Base-by-base conservation (phyloP, 441 rosid genomes). In the Melastoma candidum region DNA sequence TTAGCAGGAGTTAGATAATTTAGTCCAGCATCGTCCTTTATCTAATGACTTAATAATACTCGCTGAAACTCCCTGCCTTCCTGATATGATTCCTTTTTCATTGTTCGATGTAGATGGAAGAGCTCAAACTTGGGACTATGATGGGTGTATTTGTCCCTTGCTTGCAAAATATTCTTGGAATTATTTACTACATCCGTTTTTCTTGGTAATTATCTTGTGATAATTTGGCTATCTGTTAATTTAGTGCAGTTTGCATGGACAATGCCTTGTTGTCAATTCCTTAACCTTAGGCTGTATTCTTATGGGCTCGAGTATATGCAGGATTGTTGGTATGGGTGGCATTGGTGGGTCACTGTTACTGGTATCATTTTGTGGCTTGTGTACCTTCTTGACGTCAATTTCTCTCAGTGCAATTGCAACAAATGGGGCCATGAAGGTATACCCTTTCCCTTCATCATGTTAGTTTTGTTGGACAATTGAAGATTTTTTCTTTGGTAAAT, bases 281-380 rank as follows among this genome's bases (percentile, higher is more conserved):
- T 25, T 12, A 22, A 44, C 7, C 7, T 0, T 13, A 39, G 26
- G 24, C 11, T 11, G 41, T 26, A 1, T 22, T 17, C 24, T 44
- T 48, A 44, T 22, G 9, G 14, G 24, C 53, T 57, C 50, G 56
- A 58, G 29, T 60, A 63, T 55, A 72, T 70, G 58, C 77, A 94
- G 99, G 99, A 90, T 94, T 74, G 87, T 94, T 72, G 99, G 99
- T 57, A 94, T 94, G 95, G 97, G 82, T 53, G 99, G 99, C 73
- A 79, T 94, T 51, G 89, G 86, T 2, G 92, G 85, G 63, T 76
- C 97, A 13, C 61, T 94, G 25, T 36, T 90, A 58, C 74, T 94
- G 70, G 96, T 94, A 58, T 71, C 88, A 41, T 76, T 90, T 60
- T 94, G 99, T 71, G 97, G 99, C 51, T 47, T 74, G 60, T 94